A percentile compares a stretch with the other conserved stretches of the same genome.
phyloP scores from a whole-genome alignment of 768 basidiomycete species.

The Tricholoma matsutake region DNA sequence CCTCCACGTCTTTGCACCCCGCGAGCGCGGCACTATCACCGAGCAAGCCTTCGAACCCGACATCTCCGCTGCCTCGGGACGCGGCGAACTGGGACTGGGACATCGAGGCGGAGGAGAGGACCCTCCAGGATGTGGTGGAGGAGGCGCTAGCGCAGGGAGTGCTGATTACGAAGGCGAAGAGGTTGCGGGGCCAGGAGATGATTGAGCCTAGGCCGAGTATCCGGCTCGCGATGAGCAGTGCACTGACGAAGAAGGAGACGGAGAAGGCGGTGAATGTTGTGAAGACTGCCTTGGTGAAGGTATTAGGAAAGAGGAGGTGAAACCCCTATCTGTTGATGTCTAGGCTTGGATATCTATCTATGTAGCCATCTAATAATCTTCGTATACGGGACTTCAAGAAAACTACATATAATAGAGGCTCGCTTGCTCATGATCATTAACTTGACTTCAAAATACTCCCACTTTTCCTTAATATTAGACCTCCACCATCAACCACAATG shows the following conservation, averaged over 20 bases:
- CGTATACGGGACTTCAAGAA: too few relatives aligned
- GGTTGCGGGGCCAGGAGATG: conserved; percentile 80
- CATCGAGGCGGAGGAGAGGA: conserved; percentile 65
- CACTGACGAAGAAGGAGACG: conserved; percentile 82
- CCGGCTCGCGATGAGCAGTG: conserved; percentile 76
- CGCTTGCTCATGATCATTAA: too few relatives aligned
- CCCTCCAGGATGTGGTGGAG: conserved; percentile 92
- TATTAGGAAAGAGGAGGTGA: conserved; percentile 58
- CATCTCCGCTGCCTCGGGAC: conserved; percentile 44
- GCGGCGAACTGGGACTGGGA: conserved; percentile 51
- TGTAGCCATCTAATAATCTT: background rate
- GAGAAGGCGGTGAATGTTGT: conserved; percentile 83
- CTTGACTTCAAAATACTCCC: too few relatives aligned
- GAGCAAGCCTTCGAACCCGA: conserved; percentile 48
- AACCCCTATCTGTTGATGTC: background rate
- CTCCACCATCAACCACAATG: conserved; percentile 29
- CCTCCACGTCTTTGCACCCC: conserved; percentile 24
- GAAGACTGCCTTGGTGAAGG: conserved; percentile 71
- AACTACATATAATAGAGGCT: too few relatives aligned
- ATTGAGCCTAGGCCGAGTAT: conserved; percentile 81
- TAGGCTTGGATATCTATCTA: background rate
- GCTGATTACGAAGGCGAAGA: conserved; percentile 79
- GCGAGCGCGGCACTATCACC: conserved; percentile 19
- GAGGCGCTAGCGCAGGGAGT: conserved; percentile 80
- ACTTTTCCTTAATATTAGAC: too few relatives aligned